Evolutionary conservation across 495 filamentous ascomycete genomes (phyloP).

Genomic region (Symbiotaphrina buchneri): DNA sequence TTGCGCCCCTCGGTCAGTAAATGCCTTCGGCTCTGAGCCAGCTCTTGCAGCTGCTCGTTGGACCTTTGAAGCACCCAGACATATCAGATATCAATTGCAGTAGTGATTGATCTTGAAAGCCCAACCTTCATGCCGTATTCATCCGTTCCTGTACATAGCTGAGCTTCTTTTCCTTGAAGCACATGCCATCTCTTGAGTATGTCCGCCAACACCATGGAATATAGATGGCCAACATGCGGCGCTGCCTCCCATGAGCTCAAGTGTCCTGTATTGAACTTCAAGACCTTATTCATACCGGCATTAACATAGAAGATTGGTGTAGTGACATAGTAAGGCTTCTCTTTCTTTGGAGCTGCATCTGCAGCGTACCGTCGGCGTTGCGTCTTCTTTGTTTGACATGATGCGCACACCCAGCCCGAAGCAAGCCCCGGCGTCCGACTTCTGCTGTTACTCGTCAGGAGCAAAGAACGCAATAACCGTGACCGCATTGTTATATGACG

Average conservation of each 20-base stretch:
- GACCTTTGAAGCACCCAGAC: too few relatives aligned
- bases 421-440: too few relatives aligned
- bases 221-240: conserved; percentile 88
- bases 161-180: conserved; percentile 45
- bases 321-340: conserved; percentile 89
- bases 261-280: too few relatives aligned
- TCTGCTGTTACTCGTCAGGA: too few relatives aligned
- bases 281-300: conserved; percentile 32
- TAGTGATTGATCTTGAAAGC: background rate
- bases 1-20: conserved; percentile 39
- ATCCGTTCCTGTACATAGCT: conserved; percentile 83
- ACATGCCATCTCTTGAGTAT: conserved; percentile 81
- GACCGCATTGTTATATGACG: too few relatives aligned
- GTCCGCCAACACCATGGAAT: conserved; percentile 78
- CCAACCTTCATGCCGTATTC: conserved; percentile 83
- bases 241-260: conserved; percentile 22
- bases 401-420: too few relatives aligned
- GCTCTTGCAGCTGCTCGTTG: conserved; percentile 59
- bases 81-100: too few relatives aligned
- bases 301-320: conserved; percentile 99
- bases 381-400: too few relatives aligned
- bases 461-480: too few relatives aligned
- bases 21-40: conserved; percentile 33
- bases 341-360: too few relatives aligned
- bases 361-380: too few relatives aligned